Conservation (phyloP, 2,329 filamentous ascomycete genomes). For the Aspergillus phoenicis region DNA sequence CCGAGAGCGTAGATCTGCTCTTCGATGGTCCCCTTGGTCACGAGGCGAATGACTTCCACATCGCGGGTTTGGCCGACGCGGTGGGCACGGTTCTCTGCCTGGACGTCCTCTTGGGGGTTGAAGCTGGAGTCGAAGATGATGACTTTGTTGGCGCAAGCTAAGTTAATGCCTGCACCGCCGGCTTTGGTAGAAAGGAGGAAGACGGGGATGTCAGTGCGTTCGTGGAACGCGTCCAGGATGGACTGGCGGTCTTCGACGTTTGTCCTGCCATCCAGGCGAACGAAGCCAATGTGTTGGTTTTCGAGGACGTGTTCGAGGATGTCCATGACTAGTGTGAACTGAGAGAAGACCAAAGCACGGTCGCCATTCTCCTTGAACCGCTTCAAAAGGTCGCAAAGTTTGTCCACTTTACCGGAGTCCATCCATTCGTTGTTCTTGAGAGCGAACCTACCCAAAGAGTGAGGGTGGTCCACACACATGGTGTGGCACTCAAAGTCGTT, state of each 20-base stretch:
- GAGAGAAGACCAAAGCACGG: slow-evolving; percentile 85
- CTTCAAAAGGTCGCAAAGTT: slow-evolving; percentile 72
- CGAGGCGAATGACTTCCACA: slow-evolving; percentile 85
- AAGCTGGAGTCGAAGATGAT: slow-evolving; percentile 97
- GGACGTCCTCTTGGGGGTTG: slow-evolving; percentile 97
- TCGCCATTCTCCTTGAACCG: slow-evolving; percentile 79
- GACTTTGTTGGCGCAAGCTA: slow-evolving; percentile 95
- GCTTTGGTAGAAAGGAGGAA: slow-evolving; percentile 93
- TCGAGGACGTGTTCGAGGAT: slow-evolving; percentile 83
- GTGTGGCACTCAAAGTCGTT: slow-evolving; percentile 65
- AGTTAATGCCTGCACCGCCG: slow-evolving; percentile 94
- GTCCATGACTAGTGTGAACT: slow-evolving; percentile 89
- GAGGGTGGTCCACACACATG: slow-evolving; percentile 58
- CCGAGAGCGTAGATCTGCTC: slow-evolving; percentile 91
- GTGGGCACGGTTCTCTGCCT: slow-evolving; percentile 95
- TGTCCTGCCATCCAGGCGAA: slow-evolving; percentile 83
- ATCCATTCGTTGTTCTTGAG: slow-evolving; percentile 66
- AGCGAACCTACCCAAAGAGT: slow-evolving; percentile 57
- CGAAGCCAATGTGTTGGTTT: slow-evolving; percentile 71
- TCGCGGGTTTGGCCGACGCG: slow-evolving; percentile 87
- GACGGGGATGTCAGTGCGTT: slow-evolving; percentile 74
- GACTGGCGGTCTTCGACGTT: slow-evolving; percentile 80
- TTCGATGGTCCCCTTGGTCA: slow-evolving; percentile 81
- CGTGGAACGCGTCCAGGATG: slow-evolving; percentile 84
- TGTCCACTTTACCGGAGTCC: slow-evolving; percentile 81